Percentiles rank a stretch among this genome's conserved stretches.
These are phyloP conservation scores for Pseudogymnoascus sp. DNA, from an alignment of 2,329 filamentous ascomycete genomes.

Conservation along the genomic window DNA sequence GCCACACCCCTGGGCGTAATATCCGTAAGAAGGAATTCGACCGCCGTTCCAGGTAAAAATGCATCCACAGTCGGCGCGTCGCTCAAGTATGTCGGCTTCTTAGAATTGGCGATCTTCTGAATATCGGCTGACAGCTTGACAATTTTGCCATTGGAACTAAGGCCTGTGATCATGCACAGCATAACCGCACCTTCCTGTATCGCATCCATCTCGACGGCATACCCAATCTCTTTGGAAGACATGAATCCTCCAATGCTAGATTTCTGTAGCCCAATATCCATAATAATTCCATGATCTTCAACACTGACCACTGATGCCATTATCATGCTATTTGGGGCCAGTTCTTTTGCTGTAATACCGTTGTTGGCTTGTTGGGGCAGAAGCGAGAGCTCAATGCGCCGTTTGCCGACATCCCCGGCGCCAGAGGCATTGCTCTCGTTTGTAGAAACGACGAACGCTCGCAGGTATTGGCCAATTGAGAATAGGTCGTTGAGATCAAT, in stretches of 20 bases:
- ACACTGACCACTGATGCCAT: slow-evolving; percentile 85
- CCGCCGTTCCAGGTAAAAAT: slow-evolving; percentile 85
- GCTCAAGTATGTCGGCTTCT: slow-evolving; percentile 56
- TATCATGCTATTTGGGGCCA: slow-evolving; percentile 67
- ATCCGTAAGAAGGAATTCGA: slow-evolving; percentile 75
- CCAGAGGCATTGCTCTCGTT: slow-evolving; percentile 47
- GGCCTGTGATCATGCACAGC: slow-evolving; percentile 70
- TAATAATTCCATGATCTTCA: slow-evolving; percentile 92
- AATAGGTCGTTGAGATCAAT: slow-evolving; percentile 72
- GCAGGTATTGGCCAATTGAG: slow-evolving; percentile 75
- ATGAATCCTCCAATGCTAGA: slow-evolving; percentile 71
- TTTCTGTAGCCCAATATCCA: slow-evolving; percentile 75
- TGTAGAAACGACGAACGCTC: slow-evolving; percentile 74
- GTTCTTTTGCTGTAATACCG: slow-evolving; percentile 61
- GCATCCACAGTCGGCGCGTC: slow-evolving; percentile 81
- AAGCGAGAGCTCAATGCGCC: slow-evolving; percentile 79
- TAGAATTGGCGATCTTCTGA: slow-evolving; percentile 57
- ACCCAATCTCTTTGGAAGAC: slow-evolving; percentile 70
- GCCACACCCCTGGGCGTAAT: slow-evolving; percentile 65
- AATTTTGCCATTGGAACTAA: slow-evolving; percentile 70
- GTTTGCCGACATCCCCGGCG: slow-evolving; percentile 55
- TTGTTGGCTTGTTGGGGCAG: slow-evolving; percentile 72
- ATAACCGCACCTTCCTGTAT: slow-evolving; percentile 79
- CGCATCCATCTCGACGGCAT: slow-evolving; percentile 53
- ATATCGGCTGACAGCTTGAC: slow-evolving; percentile 74